phyloP scores from a whole-genome alignment of 768 basidiomycete genomes.

The Leccinum imitatum region DNA sequence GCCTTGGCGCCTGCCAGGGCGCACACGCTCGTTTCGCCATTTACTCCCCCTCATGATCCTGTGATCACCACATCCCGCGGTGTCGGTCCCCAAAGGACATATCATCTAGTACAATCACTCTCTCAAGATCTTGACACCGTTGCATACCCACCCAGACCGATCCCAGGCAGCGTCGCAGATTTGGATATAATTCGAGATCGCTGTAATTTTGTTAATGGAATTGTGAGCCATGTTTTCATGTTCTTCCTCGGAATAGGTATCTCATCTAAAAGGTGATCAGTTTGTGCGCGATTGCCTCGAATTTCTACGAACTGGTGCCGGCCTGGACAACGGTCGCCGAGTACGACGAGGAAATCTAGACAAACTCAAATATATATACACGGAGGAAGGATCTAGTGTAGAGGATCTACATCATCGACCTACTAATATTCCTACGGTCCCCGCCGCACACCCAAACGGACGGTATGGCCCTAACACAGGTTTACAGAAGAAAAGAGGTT shows the following conservation, averaged over 20 bases:
- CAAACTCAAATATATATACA: slow-evolving; percentile 80
- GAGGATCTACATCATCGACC: slow-evolving; percentile 4
- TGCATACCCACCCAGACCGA: slow-evolving; percentile 83
- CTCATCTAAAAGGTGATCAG: slow-evolving; percentile 36
- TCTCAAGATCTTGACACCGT: slow-evolving; percentile 56
- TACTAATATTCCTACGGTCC: slow-evolving; percentile 20
- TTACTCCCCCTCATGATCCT: slow-evolving; percentile 42
- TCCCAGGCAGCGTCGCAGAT: slow-evolving; percentile 80
- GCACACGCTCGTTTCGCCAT: slow-evolving; percentile 47
- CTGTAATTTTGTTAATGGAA: slow-evolving; percentile 76
- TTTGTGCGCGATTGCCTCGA: slow-evolving; percentile 96
- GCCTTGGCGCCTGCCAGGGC: slow-evolving; percentile 55
- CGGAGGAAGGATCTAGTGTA: slow-evolving; percentile 42
- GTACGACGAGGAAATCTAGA: slow-evolving; percentile 70
- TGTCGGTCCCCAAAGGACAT: slow-evolving; percentile 71
- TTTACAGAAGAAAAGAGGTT: slow-evolving; percentile 55
- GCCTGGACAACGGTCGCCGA: slow-evolving; percentile 75
- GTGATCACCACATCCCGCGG: slow-evolving; percentile 54
- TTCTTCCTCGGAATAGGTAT: neutral
- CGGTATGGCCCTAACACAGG: slow-evolving; percentile 51
- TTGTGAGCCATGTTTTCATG: slow-evolving; percentile 42
- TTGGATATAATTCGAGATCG: slow-evolving; percentile 84
- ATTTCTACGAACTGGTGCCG: slow-evolving; percentile 80
- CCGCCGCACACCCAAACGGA: slow-evolving; percentile 27
- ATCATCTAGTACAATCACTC: slow-evolving; percentile 53